Evolutionary conservation across 768 basidiomycete genomes (phyloP), one percentile per base, ranked within the genome.

Genomic region (Podaxis sp.): DNA sequence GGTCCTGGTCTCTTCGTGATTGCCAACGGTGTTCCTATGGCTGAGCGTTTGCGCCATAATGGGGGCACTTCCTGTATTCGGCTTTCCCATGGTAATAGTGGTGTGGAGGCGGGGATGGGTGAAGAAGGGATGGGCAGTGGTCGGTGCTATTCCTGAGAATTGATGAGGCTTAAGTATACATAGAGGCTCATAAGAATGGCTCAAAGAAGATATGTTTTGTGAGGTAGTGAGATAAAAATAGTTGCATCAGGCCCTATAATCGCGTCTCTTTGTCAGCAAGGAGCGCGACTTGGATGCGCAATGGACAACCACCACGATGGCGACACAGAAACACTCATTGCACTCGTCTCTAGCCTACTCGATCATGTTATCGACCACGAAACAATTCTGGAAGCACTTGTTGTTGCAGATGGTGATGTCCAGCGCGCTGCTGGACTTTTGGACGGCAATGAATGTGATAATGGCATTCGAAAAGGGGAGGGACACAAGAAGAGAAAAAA

Each of bases 271-370:
- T 50, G 49, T 50, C 49, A 50, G 19, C 49, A 15, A 24, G 8
- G 49, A 50, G 49, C 24, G 25, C 25, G 25, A 50, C 43, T 46
- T 3, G 3, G 0, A 19, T 43, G 19, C 43, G 2, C 8, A 19
- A 46, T 19, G 43, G n/a, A 19, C 43, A 22, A 50, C 27, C 6
- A n/a, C 53, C 41, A 53, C 53, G 63, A 64, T 55, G 58, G 63
- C 58, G 88, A 90, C 73, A 93, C 88, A 0, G 91, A 93, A 33
- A 84, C 77, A 6, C 77, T 91, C 37, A 76, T 93, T 47, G 89
- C 84, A 9, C 75, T 90, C 61, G 83, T 91, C n/a, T 74, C 78
- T 15, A 91, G 89, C 69, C 74, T 90, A 13, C 71, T 91, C 57
- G 71, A 57, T 72, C 77, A 37, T 29, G 19, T 54, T 50, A 1